Evolutionary conservation across 2,329 filamentous ascomycete genomes (phyloP), one percentile per base, ranked within the genome.

Genomic region (Aspergillus pseudoglaucus): DNA sequence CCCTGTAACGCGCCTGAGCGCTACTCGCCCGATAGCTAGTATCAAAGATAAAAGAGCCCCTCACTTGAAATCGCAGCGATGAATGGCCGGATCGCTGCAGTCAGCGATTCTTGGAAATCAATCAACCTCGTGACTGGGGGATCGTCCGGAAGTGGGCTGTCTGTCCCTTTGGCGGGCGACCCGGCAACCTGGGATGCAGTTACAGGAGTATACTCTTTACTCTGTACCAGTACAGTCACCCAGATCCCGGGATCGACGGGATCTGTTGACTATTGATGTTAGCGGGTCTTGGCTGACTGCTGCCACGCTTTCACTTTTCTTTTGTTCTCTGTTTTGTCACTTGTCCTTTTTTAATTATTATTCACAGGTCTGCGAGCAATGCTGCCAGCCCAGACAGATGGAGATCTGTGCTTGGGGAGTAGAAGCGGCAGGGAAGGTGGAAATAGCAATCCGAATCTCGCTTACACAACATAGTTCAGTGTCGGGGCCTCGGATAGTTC

Each of bases 191-290:
- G 33, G 33, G 17, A 15, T n/a, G 33, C 6, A n/a, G 9, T 8
- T 37, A 37, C n/a, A 37, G 33, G 9, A 17, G n/a, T 37, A n/a
- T 37, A 37, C 15, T 37, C n/a, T 35, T 14, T 37, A 17, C 33
- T n/a, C 6, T 18, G 39, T 12, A 27, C 9, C 9, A 27, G 4
- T 27, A 27, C 8, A 27, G 25, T 27, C 25, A 27, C 25, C 8
- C 8, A 27, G 25, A 27, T 27, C 25, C 25, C 25, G 37, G 58
- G 64, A 67, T 66, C 64, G 64, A 64, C 64, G 50, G 56, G 63
- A 67, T 67, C 63, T 60, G 60, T 61, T 49, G 54, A 67, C 64
- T 67, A 67, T 67, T 67, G 64, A 59, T 61, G 57, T 65, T 64
- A 61, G 63, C 58, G 53, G 52, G 53, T 44, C 59, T 63, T 65